These are phyloP conservation scores for Mayamaea pseudoterrestris DNA, from an alignment of 108 stramenopile species.

Conservation along the genomic window DNA sequence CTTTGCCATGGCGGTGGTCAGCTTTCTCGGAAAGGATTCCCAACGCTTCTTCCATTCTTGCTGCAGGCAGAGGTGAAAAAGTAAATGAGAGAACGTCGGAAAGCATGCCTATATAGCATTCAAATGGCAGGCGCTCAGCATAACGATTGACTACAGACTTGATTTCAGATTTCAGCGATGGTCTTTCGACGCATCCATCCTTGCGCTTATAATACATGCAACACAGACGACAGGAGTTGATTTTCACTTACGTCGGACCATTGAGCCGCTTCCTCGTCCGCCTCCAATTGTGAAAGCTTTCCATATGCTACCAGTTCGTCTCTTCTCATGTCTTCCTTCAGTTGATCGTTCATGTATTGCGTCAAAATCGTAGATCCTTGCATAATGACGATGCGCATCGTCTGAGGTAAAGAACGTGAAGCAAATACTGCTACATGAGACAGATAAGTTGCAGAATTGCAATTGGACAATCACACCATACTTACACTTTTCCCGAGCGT, in stretches of 20 bases:
- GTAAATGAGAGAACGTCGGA: neutral
- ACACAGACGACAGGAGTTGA: neutral
- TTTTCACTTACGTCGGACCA: slow-evolving; percentile 38
- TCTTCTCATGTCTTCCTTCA: slow-evolving; percentile 25
- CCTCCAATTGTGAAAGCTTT: slow-evolving; percentile 29
- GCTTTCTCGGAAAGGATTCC: slow-evolving; percentile 22
- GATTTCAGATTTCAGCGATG: slow-evolving; percentile 33
- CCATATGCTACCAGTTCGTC: slow-evolving; percentile 30
- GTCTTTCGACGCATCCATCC: slow-evolving; percentile 24
- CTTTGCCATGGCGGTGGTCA: slow-evolving; percentile 24
- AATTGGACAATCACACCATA: slow-evolving; percentile 4
- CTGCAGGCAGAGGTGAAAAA: slow-evolving; percentile 9
- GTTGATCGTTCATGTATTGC: slow-evolving; percentile 29
- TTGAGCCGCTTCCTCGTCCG: slow-evolving; percentile 31
- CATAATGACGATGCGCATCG: slow-evolving; percentile 16
- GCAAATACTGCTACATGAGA: neutral
- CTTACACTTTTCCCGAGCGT: slow-evolving; percentile 21
- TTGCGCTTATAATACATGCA: slow-evolving; percentile 3
- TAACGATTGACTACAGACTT: neutral
- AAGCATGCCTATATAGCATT: neutral
- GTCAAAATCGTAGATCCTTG: slow-evolving; percentile 26
- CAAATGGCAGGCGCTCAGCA: neutral
- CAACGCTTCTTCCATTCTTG: slow-evolving; percentile 46
- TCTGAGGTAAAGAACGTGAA: slow-evolving; percentile 12
- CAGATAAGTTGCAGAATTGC: neutral